Evolutionary conservation across 495 filamentous ascomycete species (phyloP), one percentile per base, ranked within the genome.

Genomic region (Oidiodendron maius): DNA sequence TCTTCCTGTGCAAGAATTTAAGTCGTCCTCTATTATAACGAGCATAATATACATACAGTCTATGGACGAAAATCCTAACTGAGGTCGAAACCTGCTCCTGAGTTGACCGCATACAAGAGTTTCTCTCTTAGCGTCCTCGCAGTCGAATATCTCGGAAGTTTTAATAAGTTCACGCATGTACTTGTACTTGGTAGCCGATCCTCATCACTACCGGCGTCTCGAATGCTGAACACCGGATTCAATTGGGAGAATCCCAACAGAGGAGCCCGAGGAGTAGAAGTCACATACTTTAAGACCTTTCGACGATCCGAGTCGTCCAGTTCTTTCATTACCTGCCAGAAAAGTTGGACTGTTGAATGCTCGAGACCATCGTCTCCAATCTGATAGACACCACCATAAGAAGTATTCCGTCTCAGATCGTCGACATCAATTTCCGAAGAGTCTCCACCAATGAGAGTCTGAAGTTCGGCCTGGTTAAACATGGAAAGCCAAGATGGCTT

Each of bases 391-490:
- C 93, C 93, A 25, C 86, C 85, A 57, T 97, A 99, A 4, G 74
- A 66, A 0, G 94, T 97, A 63, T 99, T 84, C 12, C 67, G 75
- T n/a, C 91, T 75, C 37, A 97, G 71, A 59, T 99, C 94, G 21
- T 84, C 78, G 35, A 99, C 81, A 57, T 95, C 82, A 51, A 97
- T 91, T 36, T 89, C 82, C 15, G 83, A 82, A 20, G 75, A 79
- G 57, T 91, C 87, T 47, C 93, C 93, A 51, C 89, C 87, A 12
- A 98, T 82, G 8, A 98, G 79, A 0, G 88, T 93, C 63, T 98
- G 93, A 17, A 98, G 73, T 58, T 98, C 93, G 6, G 78, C 73
- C 56, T 96, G 93, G 63, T 98, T 98, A 72, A 99, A 99, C 93
- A 99, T 99, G 53, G 81, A 87, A 3, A 99, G 73, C 93, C 93